Evolutionary conservation across 2,329 filamentous ascomycete species (phyloP), one percentile per base, ranked within the genome.

Genomic region (Xylaria digitata): DNA sequence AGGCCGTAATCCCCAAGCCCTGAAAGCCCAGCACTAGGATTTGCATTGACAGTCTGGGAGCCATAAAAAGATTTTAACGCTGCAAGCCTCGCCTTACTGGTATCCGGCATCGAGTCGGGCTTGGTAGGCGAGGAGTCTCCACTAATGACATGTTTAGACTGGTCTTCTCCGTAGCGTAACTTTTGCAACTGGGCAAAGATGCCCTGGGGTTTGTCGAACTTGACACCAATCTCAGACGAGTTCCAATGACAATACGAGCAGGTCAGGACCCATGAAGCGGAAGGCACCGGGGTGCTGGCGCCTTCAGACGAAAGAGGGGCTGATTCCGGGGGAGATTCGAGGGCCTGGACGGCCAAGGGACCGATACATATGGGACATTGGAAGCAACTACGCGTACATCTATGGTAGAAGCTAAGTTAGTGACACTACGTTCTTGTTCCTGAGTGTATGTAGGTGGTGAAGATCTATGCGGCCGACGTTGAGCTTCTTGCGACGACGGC

Each of bases 211-310:
- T 95, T 94, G 75, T 95, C 93, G 76, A 99, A 96, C 74, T 92
- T 89, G 78, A 99, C 90, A 43, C 92, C 93, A 48, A 97, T 92
- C 76, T 99, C 96, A 59, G 91, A 86, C 1, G 94, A 95, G 69
- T 89, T 93, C 96, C 96, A 99, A 78, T 92, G 90, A 82, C 96
- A 99, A 80, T 97, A 97, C 58, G 90, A 89, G 82, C 96, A 99
- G 43, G 90, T 88, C 48, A 99, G 84, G 40, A 95, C 89, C 80
- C 90, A 97, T 0, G 92, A 90, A 1, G 81, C 83, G 5, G 74
- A 67, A 3, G 76, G 71, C n/a, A 73, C 72, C 21, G 78, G 66
- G 30, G 79, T 56, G 54, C 75, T 63, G 34, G 81, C 75, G 65
- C 76, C 79, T 46, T 85, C 85, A n/a, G 82, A 76, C 15, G 78